A percentile compares a stretch with the other conserved stretches of the same genome.
These are phyloP conservation scores for Populus hybrid DNA, from an alignment of 441 rosid genomes.

Conservation along the genomic window DNA sequence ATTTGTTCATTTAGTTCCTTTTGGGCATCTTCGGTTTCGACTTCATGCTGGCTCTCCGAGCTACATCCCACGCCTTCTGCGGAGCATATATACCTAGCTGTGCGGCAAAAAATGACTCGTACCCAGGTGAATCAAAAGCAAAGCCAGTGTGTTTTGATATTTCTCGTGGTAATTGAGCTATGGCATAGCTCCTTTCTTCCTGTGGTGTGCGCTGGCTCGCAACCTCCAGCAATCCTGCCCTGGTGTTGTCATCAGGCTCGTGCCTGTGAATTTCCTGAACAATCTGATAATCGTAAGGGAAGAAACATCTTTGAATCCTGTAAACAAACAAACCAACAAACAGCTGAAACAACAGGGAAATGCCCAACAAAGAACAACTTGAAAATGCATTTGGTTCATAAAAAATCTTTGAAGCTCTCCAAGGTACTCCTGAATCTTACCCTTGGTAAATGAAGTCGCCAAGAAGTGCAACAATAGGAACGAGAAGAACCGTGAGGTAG, in stretches of 20 bases:
- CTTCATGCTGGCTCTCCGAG: conserved; percentile 84
- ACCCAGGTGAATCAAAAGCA: conserved; percentile 97
- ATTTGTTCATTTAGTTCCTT: conserved; percentile 31
- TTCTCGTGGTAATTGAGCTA: conserved; percentile 86
- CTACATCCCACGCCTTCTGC: conserved; percentile 98
- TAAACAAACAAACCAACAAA: conserved; percentile 6
- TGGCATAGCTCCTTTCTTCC: conserved; percentile 79
- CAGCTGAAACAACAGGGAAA: neutral
- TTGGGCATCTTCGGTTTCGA: conserved; percentile 45
- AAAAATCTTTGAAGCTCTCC: neutral
- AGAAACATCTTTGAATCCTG: conserved; percentile 93
- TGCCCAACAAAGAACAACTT: neutral
- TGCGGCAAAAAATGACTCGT: conserved; percentile 93
- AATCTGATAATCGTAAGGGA: conserved; percentile 90
- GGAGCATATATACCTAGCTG: conserved; percentile 87
- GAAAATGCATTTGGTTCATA: neutral
- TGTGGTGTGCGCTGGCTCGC: conserved; percentile 67
- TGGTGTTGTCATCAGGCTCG: conserved; percentile 56
- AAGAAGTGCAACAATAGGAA: conserved; percentile 82
- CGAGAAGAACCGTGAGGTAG: conserved; percentile 69
- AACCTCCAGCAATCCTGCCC: conserved; percentile 48
- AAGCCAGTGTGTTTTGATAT: conserved; percentile 91
- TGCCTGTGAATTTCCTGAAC: conserved; percentile 86
- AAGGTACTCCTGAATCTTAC: conserved; percentile 42
- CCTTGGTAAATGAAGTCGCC: conserved; percentile 92